A percentile compares a stretch with the other conserved stretches of the same genome.
These are phyloP conservation scores for Penicillium decumbens DNA, from an alignment of 2,329 filamentous ascomycete species.

Conservation along the genomic window DNA sequence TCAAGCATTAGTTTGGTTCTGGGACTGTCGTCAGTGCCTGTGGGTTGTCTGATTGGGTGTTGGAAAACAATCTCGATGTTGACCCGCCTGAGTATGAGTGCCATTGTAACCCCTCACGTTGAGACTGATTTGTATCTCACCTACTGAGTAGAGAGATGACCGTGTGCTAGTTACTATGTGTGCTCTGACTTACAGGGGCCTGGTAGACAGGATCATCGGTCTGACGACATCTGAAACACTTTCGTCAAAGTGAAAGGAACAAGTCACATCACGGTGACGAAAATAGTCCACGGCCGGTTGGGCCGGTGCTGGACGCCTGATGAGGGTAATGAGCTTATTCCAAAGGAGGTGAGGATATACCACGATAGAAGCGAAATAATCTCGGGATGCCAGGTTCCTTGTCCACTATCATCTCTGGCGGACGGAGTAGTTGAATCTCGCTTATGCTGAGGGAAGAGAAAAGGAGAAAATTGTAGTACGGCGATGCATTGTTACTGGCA, in stretches of 20 bases:
- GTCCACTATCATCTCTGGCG: no score
- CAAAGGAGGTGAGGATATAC: no score
- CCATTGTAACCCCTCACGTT: not conserved
- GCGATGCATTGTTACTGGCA: no score
- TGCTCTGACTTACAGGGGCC: not conserved
- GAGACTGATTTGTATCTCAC: not conserved
- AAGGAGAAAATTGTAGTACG: no score
- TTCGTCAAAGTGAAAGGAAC: not conserved
- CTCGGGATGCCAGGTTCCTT: no score
- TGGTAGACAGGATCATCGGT: not conserved
- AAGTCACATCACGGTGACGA: not conserved
- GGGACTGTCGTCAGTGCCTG: conserved; percentile 7
- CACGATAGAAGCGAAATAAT: no score
- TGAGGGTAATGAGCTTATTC: no score
- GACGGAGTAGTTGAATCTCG: no score
- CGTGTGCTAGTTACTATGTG: not conserved
- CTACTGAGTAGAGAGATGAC: not conserved
- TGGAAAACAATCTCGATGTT: not conserved
- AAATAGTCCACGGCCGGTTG: not conserved
- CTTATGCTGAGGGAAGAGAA: no score
- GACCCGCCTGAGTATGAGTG: not conserved
- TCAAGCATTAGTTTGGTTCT: conserved; percentile 10
- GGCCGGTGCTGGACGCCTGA: no score
- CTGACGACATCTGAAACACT: not conserved
- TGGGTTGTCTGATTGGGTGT: conserved; percentile 3